Evolutionary conservation across 208 protist genomes (phyloP), one percentile per base, ranked within the genome.

Genomic region (Jaenimonas drosophilae): DNA sequence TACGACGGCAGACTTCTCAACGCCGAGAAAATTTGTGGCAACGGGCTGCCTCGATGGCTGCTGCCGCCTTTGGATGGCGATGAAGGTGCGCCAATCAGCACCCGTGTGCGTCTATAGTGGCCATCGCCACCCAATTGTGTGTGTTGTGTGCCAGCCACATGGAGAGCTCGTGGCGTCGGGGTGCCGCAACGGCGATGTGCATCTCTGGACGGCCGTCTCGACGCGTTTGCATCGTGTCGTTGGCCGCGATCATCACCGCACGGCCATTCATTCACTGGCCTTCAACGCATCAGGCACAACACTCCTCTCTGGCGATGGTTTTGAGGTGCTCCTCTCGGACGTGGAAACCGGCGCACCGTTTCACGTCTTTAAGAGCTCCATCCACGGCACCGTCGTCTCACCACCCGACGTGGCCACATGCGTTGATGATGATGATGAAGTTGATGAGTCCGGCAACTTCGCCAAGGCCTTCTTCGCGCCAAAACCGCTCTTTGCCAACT

Each of bases 11-110:
- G 21, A 6, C 26, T 62, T 62, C 50, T 45, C 46, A 5, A 26
- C 14, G 7, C 59, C 59, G 34, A 44, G 28, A 37, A 30, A 16
- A 23, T 62, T 39, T 29, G 14, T 62, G 28, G 38, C 50, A 5
- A 59, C 49, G 7, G 50, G 55, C 23, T 62, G 52, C 28, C n/a
- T 44, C 23, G 55, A 62, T 36, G 24, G 23, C 14, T 45, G 7
- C 7, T 46, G 48, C 48, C 25, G 20, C 5, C 34, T 54, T 7
- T 54, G 30, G 30, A 29, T 6, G 19, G 17, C 34, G 7, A 23
- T 17, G 46, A 11, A 16, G 9, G 19, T n/a, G 12, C 9, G 9
- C 33, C n/a, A 5, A 5, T 16, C 14, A 5, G 29, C 48, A 11
- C 16, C 26, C 16, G 9, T 54, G 6, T 9, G n/a, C 34, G 12